Conservation (phyloP, 495 filamentous ascomycete species). For the Parathielavia hyrcaniae region DNA sequence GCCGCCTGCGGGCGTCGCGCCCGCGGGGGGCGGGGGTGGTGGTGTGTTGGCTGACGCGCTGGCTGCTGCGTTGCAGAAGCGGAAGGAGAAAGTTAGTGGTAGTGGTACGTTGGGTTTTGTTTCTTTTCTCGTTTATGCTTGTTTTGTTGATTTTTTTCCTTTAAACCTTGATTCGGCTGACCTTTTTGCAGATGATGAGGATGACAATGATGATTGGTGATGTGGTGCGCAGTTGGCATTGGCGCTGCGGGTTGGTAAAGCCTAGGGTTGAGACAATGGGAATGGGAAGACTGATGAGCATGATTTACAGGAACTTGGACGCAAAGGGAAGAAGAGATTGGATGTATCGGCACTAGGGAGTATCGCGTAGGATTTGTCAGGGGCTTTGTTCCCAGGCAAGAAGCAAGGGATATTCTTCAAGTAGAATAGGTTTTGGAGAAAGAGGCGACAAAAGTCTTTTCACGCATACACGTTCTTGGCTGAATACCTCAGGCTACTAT, state of each 20-base stretch:
- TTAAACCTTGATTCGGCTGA: constrained; percentile 30
- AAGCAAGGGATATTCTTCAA: too few relatives aligned
- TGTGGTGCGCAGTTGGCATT: not conserved
- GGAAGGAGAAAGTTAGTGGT: constrained; percentile 82
- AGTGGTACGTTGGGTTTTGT: constrained; percentile 96
- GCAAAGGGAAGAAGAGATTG: too few relatives aligned
- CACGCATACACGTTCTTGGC: too few relatives aligned
- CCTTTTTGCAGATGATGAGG: constrained; percentile 61
- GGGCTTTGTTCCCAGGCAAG: too few relatives aligned
- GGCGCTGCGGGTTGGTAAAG: not conserved
- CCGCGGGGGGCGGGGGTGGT: constrained; percentile 47
- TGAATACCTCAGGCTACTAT: too few relatives aligned
- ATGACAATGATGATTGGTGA: constrained; percentile 74
- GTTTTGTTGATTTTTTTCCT: not conserved
- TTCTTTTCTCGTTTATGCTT: not conserved
- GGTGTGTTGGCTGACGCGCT: constrained; percentile 82
- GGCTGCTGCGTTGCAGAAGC: constrained; percentile 64
- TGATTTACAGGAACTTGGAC: too few relatives aligned
- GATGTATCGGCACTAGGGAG: too few relatives aligned
- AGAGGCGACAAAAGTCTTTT: too few relatives aligned
- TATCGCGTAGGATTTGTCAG: too few relatives aligned
- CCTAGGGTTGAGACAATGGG: not conserved
- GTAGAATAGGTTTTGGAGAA: too few relatives aligned
- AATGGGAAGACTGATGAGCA: too few relatives aligned
- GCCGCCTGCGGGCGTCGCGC: constrained; percentile 45